A percentile compares a stretch with the other conserved stretches of the same genome.
Conservation (phyloP, 2,329 filamentous ascomycete genomes). For the Ilyonectria sp. region DNA sequence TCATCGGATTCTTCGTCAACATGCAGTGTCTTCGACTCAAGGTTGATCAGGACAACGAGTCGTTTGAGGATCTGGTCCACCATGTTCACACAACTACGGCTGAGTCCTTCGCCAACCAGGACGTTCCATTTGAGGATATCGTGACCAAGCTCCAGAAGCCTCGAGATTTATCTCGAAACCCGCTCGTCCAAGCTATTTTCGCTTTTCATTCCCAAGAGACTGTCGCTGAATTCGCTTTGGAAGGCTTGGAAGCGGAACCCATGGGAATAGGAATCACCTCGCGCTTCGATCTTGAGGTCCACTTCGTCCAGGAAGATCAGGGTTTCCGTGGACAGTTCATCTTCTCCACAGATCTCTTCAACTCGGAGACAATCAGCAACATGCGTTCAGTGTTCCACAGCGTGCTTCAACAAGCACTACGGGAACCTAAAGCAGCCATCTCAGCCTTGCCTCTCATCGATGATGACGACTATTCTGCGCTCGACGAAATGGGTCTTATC, state of each 20-base stretch:
- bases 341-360: conserved; percentile 44
- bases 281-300: conserved; percentile 46
- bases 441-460: conserved; percentile 20
- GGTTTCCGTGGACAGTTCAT: conserved; percentile 29
- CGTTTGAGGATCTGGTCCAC: conserved; percentile 34
- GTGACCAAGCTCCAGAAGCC: conserved; percentile 29
- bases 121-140: conserved; percentile 42
- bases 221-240: conserved; percentile 33
- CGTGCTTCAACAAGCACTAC: conserved; percentile 36
- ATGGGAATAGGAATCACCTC: conserved; percentile 26
- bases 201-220: conserved; percentile 42
- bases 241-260: conserved; percentile 36
- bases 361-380: conserved; percentile 36
- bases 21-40: conserved; percentile 39
- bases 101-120: conserved; percentile 41
- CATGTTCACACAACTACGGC: conserved; percentile 34
- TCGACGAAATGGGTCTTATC: conserved; percentile 37
- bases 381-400: conserved; percentile 36
- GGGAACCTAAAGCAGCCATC: conserved; percentile 12
- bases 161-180: conserved; percentile 34
- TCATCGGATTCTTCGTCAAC: conserved; percentile 49
- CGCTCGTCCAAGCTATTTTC: conserved; percentile 35
- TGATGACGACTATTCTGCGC: background rate
- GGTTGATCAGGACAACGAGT: conserved; percentile 20
- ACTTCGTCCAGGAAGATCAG: conserved; percentile 38